These are phyloP conservation scores for Monilinia fructicola DNA, from an alignment of 2,329 filamentous ascomycete genomes.

Conservation along the genomic window DNA sequence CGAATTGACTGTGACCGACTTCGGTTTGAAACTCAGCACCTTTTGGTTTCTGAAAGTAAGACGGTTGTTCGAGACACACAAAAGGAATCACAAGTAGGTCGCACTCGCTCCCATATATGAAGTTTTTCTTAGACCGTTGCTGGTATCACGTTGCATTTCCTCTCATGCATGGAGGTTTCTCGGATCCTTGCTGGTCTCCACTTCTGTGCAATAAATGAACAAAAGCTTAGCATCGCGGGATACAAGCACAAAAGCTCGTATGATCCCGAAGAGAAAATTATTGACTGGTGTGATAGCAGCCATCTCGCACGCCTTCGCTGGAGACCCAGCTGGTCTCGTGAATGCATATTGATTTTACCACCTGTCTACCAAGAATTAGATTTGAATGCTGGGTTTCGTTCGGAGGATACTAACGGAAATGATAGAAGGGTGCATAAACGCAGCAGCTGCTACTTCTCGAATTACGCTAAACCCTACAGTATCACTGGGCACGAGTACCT, in stretches of 20 bases:
- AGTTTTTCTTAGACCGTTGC: neutral
- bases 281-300: neutral
- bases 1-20: neutral
- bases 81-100: neutral
- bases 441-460: neutral
- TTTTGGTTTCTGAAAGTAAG: neutral
- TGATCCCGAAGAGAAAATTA: neutral
- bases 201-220: neutral
- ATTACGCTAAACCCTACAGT: neutral
- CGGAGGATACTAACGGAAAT: neutral
- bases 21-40: neutral
- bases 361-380: neutral
- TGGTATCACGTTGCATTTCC: neutral
- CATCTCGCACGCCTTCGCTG: conserved; percentile 14
- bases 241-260: neutral
- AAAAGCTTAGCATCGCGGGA: neutral
- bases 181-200: neutral
- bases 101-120: neutral
- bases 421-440: neutral
- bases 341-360: neutral
- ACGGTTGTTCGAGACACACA: neutral
- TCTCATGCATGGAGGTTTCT: neutral
- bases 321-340: neutral
- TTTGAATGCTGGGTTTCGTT: neutral
- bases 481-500: neutral